These are phyloP conservation scores for Eucalyptus decipiens DNA, from an alignment of 345 rosid genomes.

Conservation along the genomic window DNA sequence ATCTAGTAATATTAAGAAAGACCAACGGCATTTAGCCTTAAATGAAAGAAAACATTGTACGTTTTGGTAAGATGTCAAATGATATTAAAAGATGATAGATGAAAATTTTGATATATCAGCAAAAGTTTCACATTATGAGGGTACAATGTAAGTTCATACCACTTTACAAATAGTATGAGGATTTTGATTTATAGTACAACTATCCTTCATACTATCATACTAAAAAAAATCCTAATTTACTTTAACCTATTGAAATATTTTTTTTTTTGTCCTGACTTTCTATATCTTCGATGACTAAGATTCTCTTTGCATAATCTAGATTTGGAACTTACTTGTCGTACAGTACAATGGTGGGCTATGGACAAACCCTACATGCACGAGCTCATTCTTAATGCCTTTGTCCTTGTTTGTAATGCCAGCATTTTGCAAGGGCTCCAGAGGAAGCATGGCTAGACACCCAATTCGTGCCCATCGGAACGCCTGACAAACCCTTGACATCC, in stretches of 20 bases:
- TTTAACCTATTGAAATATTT: not conserved
- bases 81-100: too few species aligned
- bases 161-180: not conserved
- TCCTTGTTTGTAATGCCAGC: not conserved
- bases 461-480: not conserved
- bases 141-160: not conserved
- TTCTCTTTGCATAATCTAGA: not conserved
- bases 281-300: not conserved
- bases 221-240: too few species aligned
- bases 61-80: too few species aligned
- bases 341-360: not conserved
- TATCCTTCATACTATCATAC: not conserved
- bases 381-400: not conserved
- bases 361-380: not conserved
- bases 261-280: too few species aligned
- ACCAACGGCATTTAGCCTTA: not conserved
- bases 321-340: not conserved
- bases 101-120: too few species aligned
- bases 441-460: constrained; percentile 7
- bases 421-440: not conserved
- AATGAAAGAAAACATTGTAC: not conserved
- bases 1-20: not conserved
- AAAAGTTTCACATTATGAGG: not conserved
- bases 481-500: not conserved
- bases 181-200: not conserved